Conservation (phyloP, 495 filamentous ascomycete species). For the Collariella sp. region DNA sequence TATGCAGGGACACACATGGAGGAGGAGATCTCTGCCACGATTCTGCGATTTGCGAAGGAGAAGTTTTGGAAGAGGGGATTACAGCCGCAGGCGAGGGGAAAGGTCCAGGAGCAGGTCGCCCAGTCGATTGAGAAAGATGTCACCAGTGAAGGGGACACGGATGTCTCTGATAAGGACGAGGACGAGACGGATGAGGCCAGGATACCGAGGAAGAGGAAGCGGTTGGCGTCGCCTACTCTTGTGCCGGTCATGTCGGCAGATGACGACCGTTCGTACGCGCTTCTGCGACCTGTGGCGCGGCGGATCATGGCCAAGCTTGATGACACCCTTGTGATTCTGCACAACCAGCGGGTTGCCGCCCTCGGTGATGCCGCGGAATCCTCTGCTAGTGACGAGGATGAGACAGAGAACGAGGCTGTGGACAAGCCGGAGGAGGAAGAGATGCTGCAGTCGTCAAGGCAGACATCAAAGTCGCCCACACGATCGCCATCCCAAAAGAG, state of each 20-base stretch:
- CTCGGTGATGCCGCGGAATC: slow-evolving; percentile 27
- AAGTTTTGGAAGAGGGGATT: slow-evolving; percentile 34
- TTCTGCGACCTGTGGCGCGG: slow-evolving; percentile 55
- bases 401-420: slow-evolving; percentile 26
- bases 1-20: slow-evolving; percentile 54
- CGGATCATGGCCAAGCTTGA: slow-evolving; percentile 60
- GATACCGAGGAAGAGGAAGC: not conserved
- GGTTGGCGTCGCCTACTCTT: slow-evolving; percentile 10
- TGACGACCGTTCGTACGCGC: slow-evolving; percentile 51
- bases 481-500: not conserved
- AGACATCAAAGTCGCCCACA: not conserved
- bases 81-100: not conserved
- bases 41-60: slow-evolving; percentile 57
- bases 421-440: too few species aligned
- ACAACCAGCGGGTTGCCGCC: slow-evolving; percentile 48
- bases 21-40: slow-evolving; percentile 54
- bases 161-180: not conserved
- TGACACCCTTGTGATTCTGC: slow-evolving; percentile 54
- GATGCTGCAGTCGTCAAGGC: not conserved
- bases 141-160: slow-evolving; percentile 1
- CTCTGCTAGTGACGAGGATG: slow-evolving; percentile 26
- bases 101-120: not conserved
- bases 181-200: slow-evolving; percentile 1
- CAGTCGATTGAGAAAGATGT: slow-evolving; percentile 10
- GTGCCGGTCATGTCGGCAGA: slow-evolving; percentile 28